Percentiles rank a stretch among this genome's conserved stretches.
Conservation (phyloP, 352 stramenopile species). For the Pythium insidiosum region DNA sequence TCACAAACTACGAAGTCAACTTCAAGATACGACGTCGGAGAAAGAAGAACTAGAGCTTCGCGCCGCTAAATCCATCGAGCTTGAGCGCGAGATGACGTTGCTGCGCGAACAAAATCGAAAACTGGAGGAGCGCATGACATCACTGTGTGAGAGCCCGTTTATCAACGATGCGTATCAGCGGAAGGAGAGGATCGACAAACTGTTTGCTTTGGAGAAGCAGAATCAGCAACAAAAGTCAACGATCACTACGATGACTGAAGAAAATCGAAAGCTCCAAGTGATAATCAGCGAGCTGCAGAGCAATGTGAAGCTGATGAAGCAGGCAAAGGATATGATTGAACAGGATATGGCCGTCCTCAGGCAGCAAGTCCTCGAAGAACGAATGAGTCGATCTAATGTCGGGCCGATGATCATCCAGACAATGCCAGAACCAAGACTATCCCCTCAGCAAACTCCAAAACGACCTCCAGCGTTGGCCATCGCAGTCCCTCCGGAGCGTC, state of each 20-base stretch:
- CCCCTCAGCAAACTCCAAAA: too few species aligned
- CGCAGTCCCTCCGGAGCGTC: too few species aligned
- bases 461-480: too few species aligned
- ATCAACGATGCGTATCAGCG: constrained; percentile 88
- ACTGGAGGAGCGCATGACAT: constrained; percentile 87
- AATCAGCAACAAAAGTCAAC: constrained; percentile 68
- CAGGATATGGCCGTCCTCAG: constrained; percentile 44
- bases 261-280: constrained; percentile 76
- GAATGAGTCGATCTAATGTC: too few species aligned
- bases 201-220: constrained; percentile 80
- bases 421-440: too few species aligned
- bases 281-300: constrained; percentile 79
- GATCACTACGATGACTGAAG: constrained; percentile 59
- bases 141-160: constrained; percentile 90
- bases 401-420: too few species aligned
- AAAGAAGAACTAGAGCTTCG: constrained; percentile 73
- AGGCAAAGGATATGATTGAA: constrained; percentile 61
- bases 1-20: constrained; percentile 75
- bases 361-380: constrained; percentile 4
- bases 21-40: constrained; percentile 72
- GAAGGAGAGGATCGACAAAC: constrained; percentile 79
- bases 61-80: constrained; percentile 49
- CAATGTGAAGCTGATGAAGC: constrained; percentile 75
- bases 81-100: constrained; percentile 73
- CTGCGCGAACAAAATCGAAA: constrained; percentile 77